Evolutionary conservation across 352 stramenopile genomes (phyloP), one percentile per base, ranked within the genome.

Genomic region (Blastocystis hominis): DNA sequence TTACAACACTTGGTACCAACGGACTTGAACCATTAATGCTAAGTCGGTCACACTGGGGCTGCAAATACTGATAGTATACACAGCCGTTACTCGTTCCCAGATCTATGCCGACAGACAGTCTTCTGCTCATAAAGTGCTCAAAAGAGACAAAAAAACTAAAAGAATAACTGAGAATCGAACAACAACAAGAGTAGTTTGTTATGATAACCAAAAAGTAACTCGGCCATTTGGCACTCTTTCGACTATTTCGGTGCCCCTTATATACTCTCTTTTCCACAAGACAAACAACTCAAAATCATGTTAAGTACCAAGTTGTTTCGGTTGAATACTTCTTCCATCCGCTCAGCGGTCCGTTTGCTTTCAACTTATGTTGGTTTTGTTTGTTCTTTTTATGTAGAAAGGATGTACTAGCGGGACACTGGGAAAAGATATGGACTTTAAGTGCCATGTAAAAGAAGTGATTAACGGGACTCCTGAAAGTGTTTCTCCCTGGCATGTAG

Each of bases 401-500:
- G 44, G 50, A 44, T 30, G 20, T 17, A 64, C 46, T 0, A 64
- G n/a, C 3, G 72, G 72, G 38, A 47, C 30, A 24, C 55, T 84
- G 5, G 72, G 72, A 66, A 84, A 84, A 30, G 72, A 84, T 53
- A 54, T 68, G 6, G 72, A 84, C 17, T 84, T 68, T 40, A 50
- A 84, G 38, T 84, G 50, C 36, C 72, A 84, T 44, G 47, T 68
- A 17, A 53, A 84, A 44, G 50, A 63, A n/a, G 47, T 47, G 13
- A 20, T 69, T 15, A 50, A 50, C 36, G 50, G 36, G 20, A 10
- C 30, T 34, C 30, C 50, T 30, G 72, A 66, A 17, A 63, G 3
- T 4, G 47, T 84, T 69, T 84, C 72, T 64, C 72, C 72, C 17
- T 84, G 72, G 72, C 72, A 84, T 84, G 72, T 84, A 24, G 5